Percentiles rank a stretch among this genome's conserved stretches.
These are phyloP conservation scores for Solanum chilense DNA, from an alignment of 257 asterid species.

Conservation along the genomic window DNA sequence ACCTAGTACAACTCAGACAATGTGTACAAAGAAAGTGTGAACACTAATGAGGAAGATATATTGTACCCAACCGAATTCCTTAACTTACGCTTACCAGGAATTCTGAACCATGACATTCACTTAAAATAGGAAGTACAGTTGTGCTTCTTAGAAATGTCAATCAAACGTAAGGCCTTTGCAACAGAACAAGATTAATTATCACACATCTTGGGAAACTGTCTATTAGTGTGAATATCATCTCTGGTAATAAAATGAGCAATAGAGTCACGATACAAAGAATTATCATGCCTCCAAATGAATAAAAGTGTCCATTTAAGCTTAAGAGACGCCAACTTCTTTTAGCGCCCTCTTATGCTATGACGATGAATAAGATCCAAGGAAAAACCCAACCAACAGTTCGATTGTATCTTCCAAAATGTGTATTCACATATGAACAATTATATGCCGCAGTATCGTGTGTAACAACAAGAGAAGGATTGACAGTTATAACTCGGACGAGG, in stretches of 20 bases:
- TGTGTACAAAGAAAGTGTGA: background rate
- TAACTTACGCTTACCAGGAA: background rate
- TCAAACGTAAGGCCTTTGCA: background rate
- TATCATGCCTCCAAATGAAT: too few species aligned
- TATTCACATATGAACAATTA: background rate
- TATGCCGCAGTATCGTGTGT: background rate
- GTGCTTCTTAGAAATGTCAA: background rate
- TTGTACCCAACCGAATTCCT: background rate
- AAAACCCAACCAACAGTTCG: background rate
- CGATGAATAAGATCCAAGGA: too few species aligned
- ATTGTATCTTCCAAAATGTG: background rate
- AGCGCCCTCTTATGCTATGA: too few species aligned
- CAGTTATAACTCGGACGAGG: background rate
- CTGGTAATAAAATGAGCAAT: too few species aligned
- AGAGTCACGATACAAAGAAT: too few species aligned
- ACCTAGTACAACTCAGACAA: background rate
- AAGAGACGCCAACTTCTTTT: too few species aligned
- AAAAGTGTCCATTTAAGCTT: too few species aligned
- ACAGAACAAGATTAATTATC: background rate
- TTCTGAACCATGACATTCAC: background rate
- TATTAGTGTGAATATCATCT: too few species aligned
- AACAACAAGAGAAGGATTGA: background rate
- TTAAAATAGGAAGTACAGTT: background rate
- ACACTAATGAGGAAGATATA: too few species aligned
- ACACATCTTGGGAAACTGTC: background rate